Percentiles rank a stretch among this genome's conserved stretches.
Evolutionary conservation across 768 basidiomycete genomes (phyloP).

Genomic region (Russula abietina): DNA sequence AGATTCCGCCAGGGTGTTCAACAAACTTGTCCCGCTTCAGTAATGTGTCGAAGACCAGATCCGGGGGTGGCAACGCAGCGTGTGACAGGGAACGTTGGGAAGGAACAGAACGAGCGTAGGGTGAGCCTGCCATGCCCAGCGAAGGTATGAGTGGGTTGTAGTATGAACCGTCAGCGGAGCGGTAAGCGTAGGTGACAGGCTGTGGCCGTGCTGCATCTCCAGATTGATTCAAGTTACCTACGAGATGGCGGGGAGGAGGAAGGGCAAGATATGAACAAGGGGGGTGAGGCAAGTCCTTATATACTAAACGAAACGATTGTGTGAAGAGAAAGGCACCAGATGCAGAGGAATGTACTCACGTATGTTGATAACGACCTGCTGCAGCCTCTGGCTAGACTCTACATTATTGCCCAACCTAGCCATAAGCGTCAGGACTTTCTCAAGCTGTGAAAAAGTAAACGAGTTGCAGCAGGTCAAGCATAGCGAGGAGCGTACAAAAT

Average conservation of each 20-base stretch:
- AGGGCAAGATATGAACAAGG: constrained; percentile 22
- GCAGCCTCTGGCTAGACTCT: constrained; percentile 9
- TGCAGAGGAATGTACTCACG: constrained; percentile 14
- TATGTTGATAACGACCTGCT: constrained; percentile 16
- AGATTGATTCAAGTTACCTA: not conserved
- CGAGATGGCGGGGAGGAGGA: not conserved
- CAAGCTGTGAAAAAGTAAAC: constrained; percentile 14
- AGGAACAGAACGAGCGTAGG: constrained; percentile 56
- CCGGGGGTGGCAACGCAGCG: constrained; percentile 55
- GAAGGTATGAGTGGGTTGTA: constrained; percentile 34
- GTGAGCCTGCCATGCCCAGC: constrained; percentile 34
- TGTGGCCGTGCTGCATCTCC: not conserved
- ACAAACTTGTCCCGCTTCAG: constrained; percentile 37
- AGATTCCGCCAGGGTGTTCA: constrained; percentile 48
- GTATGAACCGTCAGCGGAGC: constrained; percentile 34
- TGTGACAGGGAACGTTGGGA: constrained; percentile 39
- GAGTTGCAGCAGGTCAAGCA: not conserved
- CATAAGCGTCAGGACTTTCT: constrained; percentile 24
- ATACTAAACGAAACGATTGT: constrained; percentile 9
- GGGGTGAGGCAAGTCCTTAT: constrained; percentile 25
- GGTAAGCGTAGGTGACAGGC: constrained; percentile 20
- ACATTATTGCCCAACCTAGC: constrained; percentile 6
- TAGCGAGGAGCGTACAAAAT: constrained; percentile 11
- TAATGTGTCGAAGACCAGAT: constrained; percentile 65
- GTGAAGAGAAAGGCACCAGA: not conserved